A percentile compares a stretch with the other conserved stretches of the same genome.
These are phyloP conservation scores for Dothideomycetes sp. DNA, from an alignment of 2,329 filamentous ascomycete species.

Conservation along the genomic window DNA sequence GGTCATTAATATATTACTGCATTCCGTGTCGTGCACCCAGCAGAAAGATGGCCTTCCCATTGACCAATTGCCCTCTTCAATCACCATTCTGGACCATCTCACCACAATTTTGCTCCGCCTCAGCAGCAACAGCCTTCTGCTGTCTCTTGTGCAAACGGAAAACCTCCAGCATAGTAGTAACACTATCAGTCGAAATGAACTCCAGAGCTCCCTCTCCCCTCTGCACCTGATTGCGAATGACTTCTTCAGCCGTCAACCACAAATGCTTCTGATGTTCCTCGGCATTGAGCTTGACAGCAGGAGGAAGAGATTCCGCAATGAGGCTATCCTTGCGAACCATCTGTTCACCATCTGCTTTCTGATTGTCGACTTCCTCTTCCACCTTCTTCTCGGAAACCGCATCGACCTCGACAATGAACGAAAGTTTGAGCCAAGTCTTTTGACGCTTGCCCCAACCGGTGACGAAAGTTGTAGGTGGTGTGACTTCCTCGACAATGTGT, in stretches of 20 bases:
- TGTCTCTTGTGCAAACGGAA: slow-evolving; percentile 15
- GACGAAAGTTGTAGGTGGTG: slow-evolving; percentile 12
- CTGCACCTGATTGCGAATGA: slow-evolving; percentile 20
- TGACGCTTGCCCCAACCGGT: slow-evolving; percentile 11
- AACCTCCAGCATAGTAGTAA: slow-evolving; percentile 13
- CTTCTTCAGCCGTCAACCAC: slow-evolving; percentile 34
- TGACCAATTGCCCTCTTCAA: background rate
- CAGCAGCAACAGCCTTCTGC: slow-evolving; percentile 2
- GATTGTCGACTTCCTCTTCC: background rate
- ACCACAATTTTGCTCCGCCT: slow-evolving; percentile 4
- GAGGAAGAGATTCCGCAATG: background rate
- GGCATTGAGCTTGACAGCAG: slow-evolving; percentile 26
- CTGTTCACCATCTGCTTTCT: background rate
- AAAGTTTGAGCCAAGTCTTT: slow-evolving; percentile 14
- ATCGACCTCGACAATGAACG: slow-evolving; percentile 16
- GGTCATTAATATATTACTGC: too few relatives aligned
- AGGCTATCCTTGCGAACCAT: slow-evolving; percentile 8
- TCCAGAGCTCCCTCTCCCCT: slow-evolving; percentile 25
- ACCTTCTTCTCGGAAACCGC: slow-evolving; percentile 10
- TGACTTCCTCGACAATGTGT: slow-evolving; percentile 23
- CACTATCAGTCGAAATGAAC: slow-evolving; percentile 21
- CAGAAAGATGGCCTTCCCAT: too few relatives aligned
- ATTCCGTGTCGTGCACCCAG: too few relatives aligned
- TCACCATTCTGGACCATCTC: background rate
- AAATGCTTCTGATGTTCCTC: slow-evolving; percentile 33